A percentile compares a stretch with the other conserved stretches of the same genome.
These are phyloP conservation scores for Solanum chiquidenum DNA, from an alignment of 257 asterid species.

Conservation along the genomic window DNA sequence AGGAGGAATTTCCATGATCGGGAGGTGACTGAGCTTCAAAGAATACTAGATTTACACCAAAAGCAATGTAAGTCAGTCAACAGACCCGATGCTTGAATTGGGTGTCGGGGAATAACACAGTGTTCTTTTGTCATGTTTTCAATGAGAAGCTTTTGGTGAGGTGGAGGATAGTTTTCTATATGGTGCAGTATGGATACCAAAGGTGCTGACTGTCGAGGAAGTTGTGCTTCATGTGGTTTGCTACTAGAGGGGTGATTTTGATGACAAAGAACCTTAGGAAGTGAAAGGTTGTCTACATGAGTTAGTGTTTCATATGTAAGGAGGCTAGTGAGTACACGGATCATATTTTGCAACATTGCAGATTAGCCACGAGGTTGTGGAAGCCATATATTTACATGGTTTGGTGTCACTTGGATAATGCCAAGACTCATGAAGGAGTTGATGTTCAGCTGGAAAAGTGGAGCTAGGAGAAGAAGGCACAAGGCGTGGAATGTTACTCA, in stretches of 20 bases:
- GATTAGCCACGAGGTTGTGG: neutral
- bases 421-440: neutral
- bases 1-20: neutral
- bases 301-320: neutral
- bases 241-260: neutral
- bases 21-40: neutral
- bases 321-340: neutral
- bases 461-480: neutral
- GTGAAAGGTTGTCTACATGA: neutral
- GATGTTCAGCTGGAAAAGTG: neutral
- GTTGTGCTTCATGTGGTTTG: neutral
- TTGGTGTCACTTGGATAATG: neutral
- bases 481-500: neutral
- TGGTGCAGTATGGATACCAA: neutral
- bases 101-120: neutral
- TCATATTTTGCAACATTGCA: neutral
- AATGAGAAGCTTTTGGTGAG: neutral
- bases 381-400: neutral
- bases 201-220: neutral
- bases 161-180: neutral
- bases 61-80: neutral
- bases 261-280: neutral
- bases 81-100: neutral
- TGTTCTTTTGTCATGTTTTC: neutral
- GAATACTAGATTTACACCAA: neutral